Base-by-base conservation (phyloP, 208 protist genomes). In the Trypanosoma melophagium region DNA sequence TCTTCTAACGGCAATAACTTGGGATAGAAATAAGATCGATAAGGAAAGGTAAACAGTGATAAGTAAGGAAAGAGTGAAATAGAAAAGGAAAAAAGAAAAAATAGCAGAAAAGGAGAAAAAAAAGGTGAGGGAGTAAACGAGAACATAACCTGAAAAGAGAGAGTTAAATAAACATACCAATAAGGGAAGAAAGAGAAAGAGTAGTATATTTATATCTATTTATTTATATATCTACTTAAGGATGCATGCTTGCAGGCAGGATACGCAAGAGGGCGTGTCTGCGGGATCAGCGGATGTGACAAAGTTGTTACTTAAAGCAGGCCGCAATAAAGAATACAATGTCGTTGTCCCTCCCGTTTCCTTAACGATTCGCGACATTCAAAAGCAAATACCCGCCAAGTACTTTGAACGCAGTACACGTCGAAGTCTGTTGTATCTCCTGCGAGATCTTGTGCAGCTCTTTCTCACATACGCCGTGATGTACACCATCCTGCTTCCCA, bases 291-390 rank as follows among this genome's bases (percentile, higher is more conserved):
- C 3, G 67, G 59, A 57, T 28, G 22, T 41, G 17, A 81, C 79
- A 76, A 88, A 93, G 70, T 69, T 77, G 3, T 61, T 87, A 2
- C 68, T 94, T 22, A 86, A 78, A 25, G 63, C 84, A 12, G 89
- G 89, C 5, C 51, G 68, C 45, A 52, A 80, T 21, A 87, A 91
- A 69, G 81, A 92, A 47, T 72, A 87, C 22, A 61, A 86, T 45
- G 84, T 95, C 31, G 71, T 77, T 60, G 80, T 93, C 16, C 86
- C 89, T 16, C 76, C 86, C 17, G 61, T 77, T 22, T 66, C 80
- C 22, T 75, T 93, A 19, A 92, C 83, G 12, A 65, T 95, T 31
- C 80, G 86, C 52, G 63, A 93, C 56, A 90, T 95, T 61, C 83
- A 90, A 66, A 77, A 89, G 51, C 65, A 83, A 38, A 92, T 95